Evolutionary conservation across 345 rosid genomes (phyloP).

Genomic region (Aquilaria yunnanensis): DNA sequence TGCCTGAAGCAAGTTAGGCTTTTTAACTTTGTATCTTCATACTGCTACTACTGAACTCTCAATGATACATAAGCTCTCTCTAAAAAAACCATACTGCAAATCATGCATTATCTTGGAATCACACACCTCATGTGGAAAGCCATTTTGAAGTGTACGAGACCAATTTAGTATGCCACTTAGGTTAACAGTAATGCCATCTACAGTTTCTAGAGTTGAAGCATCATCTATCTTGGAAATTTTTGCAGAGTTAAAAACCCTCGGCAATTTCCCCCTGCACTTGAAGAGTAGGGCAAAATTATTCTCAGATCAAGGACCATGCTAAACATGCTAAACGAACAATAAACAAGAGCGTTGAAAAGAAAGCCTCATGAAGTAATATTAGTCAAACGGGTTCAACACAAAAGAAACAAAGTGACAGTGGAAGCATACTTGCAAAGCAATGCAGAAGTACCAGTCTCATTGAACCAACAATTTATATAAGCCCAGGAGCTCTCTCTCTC

Average conservation of each 20-base stretch:
- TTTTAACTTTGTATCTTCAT: not conserved
- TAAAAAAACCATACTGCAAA: not conserved
- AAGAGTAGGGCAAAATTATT: not conserved
- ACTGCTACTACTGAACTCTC: not conserved
- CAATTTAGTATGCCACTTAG: conserved; percentile 34
- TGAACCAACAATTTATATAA: no score
- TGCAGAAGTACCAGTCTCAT: no score
- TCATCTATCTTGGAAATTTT: conserved; percentile 33
- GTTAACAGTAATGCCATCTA: conserved; percentile 34
- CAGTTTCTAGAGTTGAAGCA: conserved; percentile 35
- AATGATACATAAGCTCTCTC: not conserved
- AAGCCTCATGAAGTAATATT: no score
- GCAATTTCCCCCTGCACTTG: conserved; percentile 21
- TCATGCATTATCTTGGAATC: no score
- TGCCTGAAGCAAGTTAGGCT: no score
- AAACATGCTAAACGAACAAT: not conserved
- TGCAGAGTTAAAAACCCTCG: conserved; percentile 36
- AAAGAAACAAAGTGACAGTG: no score
- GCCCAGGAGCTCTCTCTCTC: no score
- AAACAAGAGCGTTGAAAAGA: not conserved
- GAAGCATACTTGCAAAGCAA: no score
- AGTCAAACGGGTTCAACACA: no score
- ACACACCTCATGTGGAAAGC: conserved; percentile 36
- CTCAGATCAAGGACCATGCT: not conserved
- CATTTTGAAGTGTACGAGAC: conserved; percentile 33